Conservation (phyloP, 148 eudicot species). For the Gaultheria prostrata region DNA sequence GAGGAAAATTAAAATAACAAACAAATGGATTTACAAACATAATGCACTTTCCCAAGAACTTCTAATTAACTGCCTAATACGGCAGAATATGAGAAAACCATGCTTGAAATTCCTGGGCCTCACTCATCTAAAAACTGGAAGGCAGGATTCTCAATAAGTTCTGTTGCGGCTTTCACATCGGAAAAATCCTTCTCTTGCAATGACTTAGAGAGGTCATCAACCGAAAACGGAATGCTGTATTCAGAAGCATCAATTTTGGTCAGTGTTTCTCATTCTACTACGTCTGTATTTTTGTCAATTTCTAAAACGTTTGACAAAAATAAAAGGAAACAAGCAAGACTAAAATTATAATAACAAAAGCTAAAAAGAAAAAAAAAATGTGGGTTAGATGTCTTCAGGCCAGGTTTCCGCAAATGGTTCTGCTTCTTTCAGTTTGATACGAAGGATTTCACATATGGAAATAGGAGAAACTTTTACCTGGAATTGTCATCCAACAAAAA, state of each 20-base stretch:
- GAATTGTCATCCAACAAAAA: slow-evolving; percentile 54
- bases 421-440: not conserved
- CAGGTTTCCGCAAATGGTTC: not conserved
- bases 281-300: not conserved
- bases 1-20: not conserved
- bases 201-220: slow-evolving; percentile 76
- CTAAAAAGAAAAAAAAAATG: not conserved
- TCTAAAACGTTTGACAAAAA: not conserved
- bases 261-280: not conserved
- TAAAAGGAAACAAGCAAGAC: not conserved
- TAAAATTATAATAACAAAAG: not conserved
- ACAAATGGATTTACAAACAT: slow-evolving; percentile 20
- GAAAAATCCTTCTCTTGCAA: slow-evolving; percentile 69
- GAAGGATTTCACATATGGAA: not conserved
- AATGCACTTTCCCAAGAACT: slow-evolving; percentile 7
- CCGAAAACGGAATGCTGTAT: slow-evolving; percentile 93
- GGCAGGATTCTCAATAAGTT: slow-evolving; percentile 85
- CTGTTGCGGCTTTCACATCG: slow-evolving; percentile 73
- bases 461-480: slow-evolving; percentile 43
- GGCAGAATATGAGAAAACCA: slow-evolving; percentile 18
- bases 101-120: slow-evolving; percentile 33
- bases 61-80: slow-evolving; percentile 12
- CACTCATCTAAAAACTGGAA: slow-evolving; percentile 87
- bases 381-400: not conserved
- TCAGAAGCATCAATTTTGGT: not conserved